These are phyloP conservation scores for Hyaloperonospora brassicae DNA, from an alignment of 352 stramenopile species.

Conservation along the genomic window DNA sequence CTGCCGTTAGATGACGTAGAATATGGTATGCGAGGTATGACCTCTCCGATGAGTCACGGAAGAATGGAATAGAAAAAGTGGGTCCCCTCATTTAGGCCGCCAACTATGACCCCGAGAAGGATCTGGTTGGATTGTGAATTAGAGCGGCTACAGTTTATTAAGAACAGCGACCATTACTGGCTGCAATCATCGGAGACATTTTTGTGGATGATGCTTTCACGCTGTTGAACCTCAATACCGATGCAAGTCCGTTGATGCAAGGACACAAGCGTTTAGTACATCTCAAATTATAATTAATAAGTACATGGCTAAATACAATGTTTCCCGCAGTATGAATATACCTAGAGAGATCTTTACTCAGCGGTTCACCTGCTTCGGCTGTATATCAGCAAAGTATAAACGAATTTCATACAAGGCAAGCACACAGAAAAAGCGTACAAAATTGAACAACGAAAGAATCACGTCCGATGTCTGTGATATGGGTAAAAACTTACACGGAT, in stretches of 20 bases:
- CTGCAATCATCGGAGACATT: too few relatives aligned
- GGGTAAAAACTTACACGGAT: conserved; percentile 1
- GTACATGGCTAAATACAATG: conserved; percentile 1
- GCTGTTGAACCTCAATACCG: not conserved
- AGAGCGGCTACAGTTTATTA: too few relatives aligned
- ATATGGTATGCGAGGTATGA: too few relatives aligned
- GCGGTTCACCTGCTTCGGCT: not conserved
- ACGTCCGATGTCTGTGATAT: not conserved
- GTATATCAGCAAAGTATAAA: conserved; percentile 6
- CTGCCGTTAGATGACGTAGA: too few relatives aligned
- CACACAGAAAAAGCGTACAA: not conserved
- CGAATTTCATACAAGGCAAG: not conserved
- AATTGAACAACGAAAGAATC: not conserved
- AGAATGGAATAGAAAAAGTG: too few relatives aligned
- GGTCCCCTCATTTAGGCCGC: too few relatives aligned
- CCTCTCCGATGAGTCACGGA: too few relatives aligned
- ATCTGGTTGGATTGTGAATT: too few relatives aligned
- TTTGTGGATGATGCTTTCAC: too few relatives aligned
- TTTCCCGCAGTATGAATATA: conserved; percentile 1
- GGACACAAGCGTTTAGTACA: not conserved
- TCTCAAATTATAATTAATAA: conserved; percentile 4
- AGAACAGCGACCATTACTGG: too few relatives aligned
- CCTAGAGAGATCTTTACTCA: conserved; percentile 4
- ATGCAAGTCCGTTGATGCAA: not conserved
- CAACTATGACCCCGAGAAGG: too few relatives aligned